These are phyloP conservation scores for Nephelium lappaceum DNA, from an alignment of 345 rosid genomes.

Conservation along the genomic window DNA sequence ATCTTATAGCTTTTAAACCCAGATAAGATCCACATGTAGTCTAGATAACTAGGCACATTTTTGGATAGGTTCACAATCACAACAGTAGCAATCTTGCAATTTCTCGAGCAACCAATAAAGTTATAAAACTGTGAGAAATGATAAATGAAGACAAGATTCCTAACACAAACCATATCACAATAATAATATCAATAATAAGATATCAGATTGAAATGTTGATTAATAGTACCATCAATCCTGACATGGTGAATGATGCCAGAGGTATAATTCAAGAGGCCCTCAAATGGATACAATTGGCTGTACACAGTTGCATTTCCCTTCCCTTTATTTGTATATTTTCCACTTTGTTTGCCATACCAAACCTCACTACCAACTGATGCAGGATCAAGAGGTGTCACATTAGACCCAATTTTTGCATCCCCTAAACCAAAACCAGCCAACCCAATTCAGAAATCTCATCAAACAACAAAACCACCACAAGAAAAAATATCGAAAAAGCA, in stretches of 20 bases:
- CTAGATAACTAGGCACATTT: not conserved
- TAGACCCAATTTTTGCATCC: slow-evolving; percentile 64
- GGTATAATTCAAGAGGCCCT: slow-evolving; percentile 79
- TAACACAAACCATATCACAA: not conserved
- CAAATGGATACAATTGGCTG: slow-evolving; percentile 76
- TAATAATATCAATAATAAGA: not conserved
- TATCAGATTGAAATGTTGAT: not conserved
- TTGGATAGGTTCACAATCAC: not conserved
- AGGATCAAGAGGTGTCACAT: slow-evolving; percentile 65
- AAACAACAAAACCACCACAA: not conserved
- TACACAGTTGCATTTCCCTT: slow-evolving; percentile 65
- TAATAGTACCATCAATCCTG: slow-evolving; percentile 56
- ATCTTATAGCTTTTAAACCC: not conserved
- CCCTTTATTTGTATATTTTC: slow-evolving; percentile 38
- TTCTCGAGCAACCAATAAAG: not conserved
- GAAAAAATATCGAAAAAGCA: not conserved
- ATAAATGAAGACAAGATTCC: not conserved
- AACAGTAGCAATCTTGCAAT: not conserved
- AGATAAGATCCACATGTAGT: not conserved
- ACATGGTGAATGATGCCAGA: slow-evolving; percentile 90
- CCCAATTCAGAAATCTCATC: slow-evolving; percentile 15
- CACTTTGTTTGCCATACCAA: slow-evolving; percentile 64
- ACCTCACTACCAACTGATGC: slow-evolving; percentile 63
- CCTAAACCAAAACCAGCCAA: slow-evolving; percentile 41
- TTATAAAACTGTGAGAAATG: not conserved